Evolutionary conservation across 139 green algal species (phyloP).

Genomic region (Eudorina sp.): DNA sequence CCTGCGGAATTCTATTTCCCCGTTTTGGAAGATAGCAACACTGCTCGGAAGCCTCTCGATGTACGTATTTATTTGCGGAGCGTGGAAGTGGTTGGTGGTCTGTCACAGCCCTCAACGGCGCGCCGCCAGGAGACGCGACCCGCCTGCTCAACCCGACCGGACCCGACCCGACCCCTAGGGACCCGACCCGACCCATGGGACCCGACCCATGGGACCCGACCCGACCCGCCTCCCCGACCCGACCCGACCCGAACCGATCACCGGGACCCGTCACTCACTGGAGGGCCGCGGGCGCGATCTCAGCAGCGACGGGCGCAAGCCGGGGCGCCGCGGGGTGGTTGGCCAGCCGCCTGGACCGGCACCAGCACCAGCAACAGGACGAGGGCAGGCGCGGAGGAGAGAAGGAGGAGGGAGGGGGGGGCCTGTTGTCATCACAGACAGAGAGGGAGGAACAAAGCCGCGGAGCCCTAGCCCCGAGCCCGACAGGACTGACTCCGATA

Average conservation of each 20-base stretch:
- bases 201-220: background rate
- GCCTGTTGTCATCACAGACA: background rate
- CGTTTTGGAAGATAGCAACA: too few relatives aligned
- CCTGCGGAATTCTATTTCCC: too few relatives aligned
- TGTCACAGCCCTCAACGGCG: too few relatives aligned
- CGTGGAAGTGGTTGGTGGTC: too few relatives aligned
- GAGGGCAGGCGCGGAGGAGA: background rate
- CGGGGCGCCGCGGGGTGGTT: background rate
- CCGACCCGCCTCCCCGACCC: background rate
- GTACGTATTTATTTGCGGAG: too few relatives aligned
- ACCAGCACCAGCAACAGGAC: background rate
- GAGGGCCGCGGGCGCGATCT: background rate
- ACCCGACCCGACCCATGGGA: background rate
- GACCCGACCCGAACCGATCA: background rate
- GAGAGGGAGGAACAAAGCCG: background rate
- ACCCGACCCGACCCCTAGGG: background rate
- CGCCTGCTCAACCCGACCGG: too few relatives aligned
- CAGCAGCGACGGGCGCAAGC: background rate
- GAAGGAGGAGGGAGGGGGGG: background rate
- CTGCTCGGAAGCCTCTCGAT: too few relatives aligned
- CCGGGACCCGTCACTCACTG: background rate
- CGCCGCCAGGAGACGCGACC: too few relatives aligned
- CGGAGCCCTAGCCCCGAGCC: too few relatives aligned
- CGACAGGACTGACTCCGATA: too few relatives aligned
- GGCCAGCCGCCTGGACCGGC: slow-evolving; percentile 18